Conservation (phyloP, 495 filamentous ascomycete genomes). For the Polyplosphaeria fusca region DNA sequence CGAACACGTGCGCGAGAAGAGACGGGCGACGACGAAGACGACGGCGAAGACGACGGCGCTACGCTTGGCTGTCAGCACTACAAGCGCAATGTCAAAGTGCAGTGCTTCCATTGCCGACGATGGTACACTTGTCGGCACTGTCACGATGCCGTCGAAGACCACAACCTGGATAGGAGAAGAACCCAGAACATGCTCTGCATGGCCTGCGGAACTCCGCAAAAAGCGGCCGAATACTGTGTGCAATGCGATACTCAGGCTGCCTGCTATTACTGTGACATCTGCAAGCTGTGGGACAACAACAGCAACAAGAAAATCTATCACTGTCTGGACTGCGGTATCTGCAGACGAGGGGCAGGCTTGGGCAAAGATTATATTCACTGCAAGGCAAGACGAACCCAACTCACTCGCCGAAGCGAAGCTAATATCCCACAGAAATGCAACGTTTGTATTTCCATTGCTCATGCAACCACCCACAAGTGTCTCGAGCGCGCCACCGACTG, state of each 20-base stretch:
- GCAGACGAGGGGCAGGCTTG: conserved; percentile 81
- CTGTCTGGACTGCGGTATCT: conserved; percentile 94
- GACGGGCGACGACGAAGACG: conserved; percentile 46
- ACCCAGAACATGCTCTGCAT: conserved; percentile 98
- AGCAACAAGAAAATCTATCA: conserved; percentile 91
- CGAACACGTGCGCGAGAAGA: conserved; percentile 42
- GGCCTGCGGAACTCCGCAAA: conserved; percentile 84
- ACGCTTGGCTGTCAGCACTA: conserved; percentile 87
- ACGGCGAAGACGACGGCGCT: conserved; percentile 37
- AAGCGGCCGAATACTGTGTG: conserved; percentile 71
- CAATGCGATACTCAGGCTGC: conserved; percentile 73
- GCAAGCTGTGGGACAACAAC: conserved; percentile 97
- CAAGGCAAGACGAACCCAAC: conserved; percentile 60
- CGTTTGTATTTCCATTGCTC: conserved; percentile 84
- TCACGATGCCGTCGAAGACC: conserved; percentile 83
- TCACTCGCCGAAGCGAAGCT: not conserved
- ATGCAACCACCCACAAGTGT: conserved; percentile 80
- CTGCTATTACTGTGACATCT: conserved; percentile 92
- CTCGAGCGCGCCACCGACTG: conserved; percentile 93
- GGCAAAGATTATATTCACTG: conserved; percentile 98
- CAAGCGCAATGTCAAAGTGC: conserved; percentile 89
- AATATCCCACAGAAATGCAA: conserved; percentile 39
- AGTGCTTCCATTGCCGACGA: conserved; percentile 80
- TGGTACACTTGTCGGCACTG: conserved; percentile 98
- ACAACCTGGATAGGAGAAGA: conserved; percentile 72